A percentile compares a stretch with the other conserved stretches of the same genome.
phyloP scores from a whole-genome alignment of 129 eudicot species.

The Arctium lappa region DNA sequence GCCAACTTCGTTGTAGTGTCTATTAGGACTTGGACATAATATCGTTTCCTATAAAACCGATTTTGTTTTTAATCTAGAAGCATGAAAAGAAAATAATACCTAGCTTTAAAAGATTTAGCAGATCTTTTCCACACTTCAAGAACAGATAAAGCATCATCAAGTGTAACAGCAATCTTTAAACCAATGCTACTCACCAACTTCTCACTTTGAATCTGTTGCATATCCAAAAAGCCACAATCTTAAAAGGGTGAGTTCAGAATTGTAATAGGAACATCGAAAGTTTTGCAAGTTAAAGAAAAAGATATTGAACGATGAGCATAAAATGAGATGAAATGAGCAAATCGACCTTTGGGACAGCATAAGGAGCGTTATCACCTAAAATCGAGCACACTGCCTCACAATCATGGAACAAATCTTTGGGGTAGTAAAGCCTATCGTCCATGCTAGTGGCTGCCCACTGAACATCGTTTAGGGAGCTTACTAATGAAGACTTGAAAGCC shows the following conservation, averaged over 20 bases:
- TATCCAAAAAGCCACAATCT: not conserved
- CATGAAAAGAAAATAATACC: constrained; percentile 32
- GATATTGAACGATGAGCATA: not conserved
- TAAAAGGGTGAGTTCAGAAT: not conserved
- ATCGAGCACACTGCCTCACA: constrained; percentile 62
- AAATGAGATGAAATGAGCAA: not conserved
- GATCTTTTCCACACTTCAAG: constrained; percentile 64
- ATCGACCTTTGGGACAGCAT: constrained; percentile 69
- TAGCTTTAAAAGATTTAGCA: constrained; percentile 56
- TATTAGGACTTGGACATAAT: not conserved
- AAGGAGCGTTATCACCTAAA: constrained; percentile 71
- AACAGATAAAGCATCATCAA: constrained; percentile 56
- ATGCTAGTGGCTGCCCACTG: constrained; percentile 65
- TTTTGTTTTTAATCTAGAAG: not conserved
- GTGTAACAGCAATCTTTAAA: constrained; percentile 55
- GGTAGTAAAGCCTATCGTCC: constrained; percentile 49
- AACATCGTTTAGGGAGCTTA: constrained; percentile 39
- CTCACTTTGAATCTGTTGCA: constrained; percentile 60
- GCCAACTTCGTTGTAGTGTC: not conserved
- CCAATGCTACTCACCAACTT: constrained; percentile 64
- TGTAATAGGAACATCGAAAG: not conserved
- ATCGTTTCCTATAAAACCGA: not conserved
- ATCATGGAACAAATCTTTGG: constrained; percentile 66
- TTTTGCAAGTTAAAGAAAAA: not conserved
- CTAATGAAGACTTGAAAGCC: constrained; percentile 49